Evolutionary conservation across 2,329 filamentous ascomycete species (phyloP).

Genomic region (Penicillium paneum): DNA sequence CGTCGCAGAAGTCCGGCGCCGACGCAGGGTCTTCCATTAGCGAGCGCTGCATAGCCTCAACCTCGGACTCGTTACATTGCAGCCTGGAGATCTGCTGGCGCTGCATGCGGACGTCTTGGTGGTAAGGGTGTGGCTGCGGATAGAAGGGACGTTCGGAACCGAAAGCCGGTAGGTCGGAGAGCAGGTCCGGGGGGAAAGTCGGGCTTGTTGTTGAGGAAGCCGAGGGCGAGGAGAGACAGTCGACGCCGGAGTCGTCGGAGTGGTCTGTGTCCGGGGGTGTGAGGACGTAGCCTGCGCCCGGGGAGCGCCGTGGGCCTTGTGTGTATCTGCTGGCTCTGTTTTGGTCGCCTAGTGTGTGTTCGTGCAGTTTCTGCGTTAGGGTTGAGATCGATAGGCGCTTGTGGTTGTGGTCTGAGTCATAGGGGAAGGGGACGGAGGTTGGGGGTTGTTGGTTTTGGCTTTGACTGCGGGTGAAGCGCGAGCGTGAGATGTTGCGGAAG

Average conservation of each 20-base stretch:
- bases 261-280: conserved; percentile 40
- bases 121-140: conserved; percentile 4
- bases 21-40: neutral
- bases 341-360: conserved; percentile 35
- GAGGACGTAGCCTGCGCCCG: conserved; percentile 27
- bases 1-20: conserved; percentile 2
- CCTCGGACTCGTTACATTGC: conserved; percentile 37
- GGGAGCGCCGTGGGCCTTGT: neutral
- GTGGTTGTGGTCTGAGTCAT: conserved; percentile 26
- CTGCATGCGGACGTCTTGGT: conserved; percentile 32
- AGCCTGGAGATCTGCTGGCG: conserved; percentile 41
- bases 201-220: conserved; percentile 48
- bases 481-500: conserved; percentile 30
- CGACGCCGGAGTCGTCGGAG: conserved; percentile 31
- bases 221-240: conserved; percentile 52
- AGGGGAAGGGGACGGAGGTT: conserved; percentile 45
- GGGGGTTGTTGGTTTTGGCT: conserved; percentile 36
- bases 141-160: neutral
- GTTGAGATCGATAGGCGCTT: conserved; percentile 41
- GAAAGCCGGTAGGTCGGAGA: neutral
- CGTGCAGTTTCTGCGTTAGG: conserved; percentile 41
- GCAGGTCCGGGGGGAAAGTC: conserved; percentile 29
- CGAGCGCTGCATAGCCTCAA: conserved; percentile 32
- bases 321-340: conserved; percentile 2
- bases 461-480: conserved; percentile 35